Evolutionary conservation across 2,329 filamentous ascomycete species (phyloP).

Genomic region (Phialophora expanda): DNA sequence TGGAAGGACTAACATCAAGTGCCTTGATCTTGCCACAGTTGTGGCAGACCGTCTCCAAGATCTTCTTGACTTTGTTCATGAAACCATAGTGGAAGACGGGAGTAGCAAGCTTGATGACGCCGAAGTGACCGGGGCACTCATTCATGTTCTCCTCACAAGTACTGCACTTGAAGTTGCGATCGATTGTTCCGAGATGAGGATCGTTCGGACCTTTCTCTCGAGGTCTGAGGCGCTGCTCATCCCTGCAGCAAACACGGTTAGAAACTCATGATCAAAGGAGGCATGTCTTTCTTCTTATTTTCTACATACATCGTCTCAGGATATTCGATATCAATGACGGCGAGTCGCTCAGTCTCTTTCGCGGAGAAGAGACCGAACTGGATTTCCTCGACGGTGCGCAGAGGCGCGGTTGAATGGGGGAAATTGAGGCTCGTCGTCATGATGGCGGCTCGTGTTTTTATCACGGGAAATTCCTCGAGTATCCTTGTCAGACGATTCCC

Average conservation of each 20-base stretch:
- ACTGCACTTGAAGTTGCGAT: slow-evolving; percentile 92
- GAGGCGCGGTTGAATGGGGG: slow-evolving; percentile 87
- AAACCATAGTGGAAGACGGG: slow-evolving; percentile 96
- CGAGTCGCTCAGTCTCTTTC: slow-evolving; percentile 99
- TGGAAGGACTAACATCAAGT: slow-evolving; percentile 90
- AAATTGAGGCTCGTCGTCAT: slow-evolving; percentile 81
- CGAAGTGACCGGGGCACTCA: slow-evolving; percentile 96
- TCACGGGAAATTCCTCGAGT: slow-evolving; percentile 34
- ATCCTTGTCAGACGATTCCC: slow-evolving; percentile 37
- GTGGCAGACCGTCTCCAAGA: slow-evolving; percentile 97
- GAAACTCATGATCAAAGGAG: slow-evolving; percentile 28
- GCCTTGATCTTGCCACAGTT: slow-evolving; percentile 97
- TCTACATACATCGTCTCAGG: slow-evolving; percentile 85
- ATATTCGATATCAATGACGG: slow-evolving; percentile 92
- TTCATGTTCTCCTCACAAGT: slow-evolving; percentile 96
- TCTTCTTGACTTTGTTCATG: slow-evolving; percentile 98
- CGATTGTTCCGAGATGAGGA: slow-evolving; percentile 92
- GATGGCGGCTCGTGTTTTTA: slow-evolving; percentile 61
- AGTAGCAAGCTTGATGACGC: slow-evolving; percentile 95
- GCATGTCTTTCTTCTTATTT: slow-evolving; percentile 30
- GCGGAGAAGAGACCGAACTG: slow-evolving; percentile 98
- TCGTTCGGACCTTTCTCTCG: slow-evolving; percentile 93
- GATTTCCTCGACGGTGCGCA: slow-evolving; percentile 98
- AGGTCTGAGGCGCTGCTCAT: slow-evolving; percentile 88
- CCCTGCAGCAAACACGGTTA: slow-evolving; percentile 52